Percentiles rank a stretch among this genome's conserved stretches.
Conservation (phyloP, 768 basidiomycete species). For the Lyophyllum shimeji region DNA sequence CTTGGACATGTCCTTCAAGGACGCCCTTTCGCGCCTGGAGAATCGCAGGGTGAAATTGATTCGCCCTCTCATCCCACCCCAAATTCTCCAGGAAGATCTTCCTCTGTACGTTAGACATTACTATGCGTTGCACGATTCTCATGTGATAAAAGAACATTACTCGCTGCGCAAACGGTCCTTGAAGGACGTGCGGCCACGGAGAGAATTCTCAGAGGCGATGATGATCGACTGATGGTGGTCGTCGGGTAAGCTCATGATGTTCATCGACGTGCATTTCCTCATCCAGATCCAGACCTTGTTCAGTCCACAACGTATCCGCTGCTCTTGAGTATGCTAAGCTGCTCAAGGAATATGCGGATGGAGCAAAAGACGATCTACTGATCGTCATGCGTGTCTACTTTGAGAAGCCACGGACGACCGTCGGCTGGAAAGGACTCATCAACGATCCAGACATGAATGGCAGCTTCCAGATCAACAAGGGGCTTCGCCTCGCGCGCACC, state of each 20-base stretch:
- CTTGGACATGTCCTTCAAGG: slow-evolving; percentile 67
- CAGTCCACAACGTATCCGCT: slow-evolving; percentile 86
- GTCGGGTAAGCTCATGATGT: slow-evolving; percentile 62
- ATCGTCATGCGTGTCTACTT: slow-evolving; percentile 99
- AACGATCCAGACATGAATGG: slow-evolving; percentile 96
- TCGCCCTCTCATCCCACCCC: slow-evolving; percentile 89
- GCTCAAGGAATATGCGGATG: slow-evolving; percentile 77
- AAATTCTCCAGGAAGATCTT: slow-evolving; percentile 93
- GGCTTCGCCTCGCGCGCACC: slow-evolving; percentile 83
- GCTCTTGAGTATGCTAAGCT: slow-evolving; percentile 86
- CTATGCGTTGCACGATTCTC: slow-evolving; percentile 6
- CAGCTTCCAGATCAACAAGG: slow-evolving; percentile 95
- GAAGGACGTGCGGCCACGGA: slow-evolving; percentile 81
- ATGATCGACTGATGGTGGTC: slow-evolving; percentile 91
- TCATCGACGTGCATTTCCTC: neutral
- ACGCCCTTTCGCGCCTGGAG: slow-evolving; percentile 79
- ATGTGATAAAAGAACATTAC: slow-evolving; percentile 54
- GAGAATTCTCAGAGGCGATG: slow-evolving; percentile 77
- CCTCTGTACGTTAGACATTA: slow-evolving; percentile 57
- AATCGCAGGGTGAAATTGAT: slow-evolving; percentile 86
- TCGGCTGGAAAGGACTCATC: slow-evolving; percentile 99
- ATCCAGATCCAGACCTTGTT: slow-evolving; percentile 69
- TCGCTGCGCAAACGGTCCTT: slow-evolving; percentile 84
- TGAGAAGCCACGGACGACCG: slow-evolving; percentile 93
- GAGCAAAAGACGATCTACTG: slow-evolving; percentile 79